Conservation (phyloP, 108 stramenopile species). For the Conticribra weissflogii region DNA sequence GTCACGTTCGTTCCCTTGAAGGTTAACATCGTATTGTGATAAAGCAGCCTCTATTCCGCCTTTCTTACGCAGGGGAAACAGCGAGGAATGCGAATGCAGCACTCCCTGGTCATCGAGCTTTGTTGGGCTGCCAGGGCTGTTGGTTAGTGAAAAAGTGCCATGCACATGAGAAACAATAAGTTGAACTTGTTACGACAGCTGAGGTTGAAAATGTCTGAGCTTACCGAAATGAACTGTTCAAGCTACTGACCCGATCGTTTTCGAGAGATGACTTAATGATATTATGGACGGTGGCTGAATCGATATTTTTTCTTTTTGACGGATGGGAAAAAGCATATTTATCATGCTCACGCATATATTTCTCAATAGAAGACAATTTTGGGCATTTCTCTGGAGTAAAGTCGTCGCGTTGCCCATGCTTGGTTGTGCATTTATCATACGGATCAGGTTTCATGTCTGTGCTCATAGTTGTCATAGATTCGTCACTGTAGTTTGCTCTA, state of each 20-base stretch:
- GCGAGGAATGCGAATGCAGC: conserved; percentile 14
- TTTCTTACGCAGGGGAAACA: conserved; percentile 2
- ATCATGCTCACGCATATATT: conserved; percentile 39
- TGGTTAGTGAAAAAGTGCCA: too few relatives aligned
- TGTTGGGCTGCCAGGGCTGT: conserved; percentile 19
- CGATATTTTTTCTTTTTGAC: conserved; percentile 1
- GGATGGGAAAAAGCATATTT: conserved; percentile 20
- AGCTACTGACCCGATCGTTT: conserved; percentile 12
- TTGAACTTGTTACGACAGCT: too few relatives aligned
- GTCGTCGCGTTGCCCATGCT: conserved; percentile 12
- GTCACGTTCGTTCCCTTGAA: neutral
- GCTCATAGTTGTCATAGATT: conserved; percentile 1
- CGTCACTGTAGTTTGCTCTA: conserved; percentile 1
- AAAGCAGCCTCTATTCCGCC: conserved; percentile 50
- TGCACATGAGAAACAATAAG: too few relatives aligned
- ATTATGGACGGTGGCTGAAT: neutral
- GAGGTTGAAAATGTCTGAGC: too few relatives aligned
- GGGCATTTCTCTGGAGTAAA: neutral
- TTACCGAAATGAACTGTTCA: conserved; percentile 22
- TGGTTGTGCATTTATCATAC: neutral
- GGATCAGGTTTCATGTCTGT: neutral
- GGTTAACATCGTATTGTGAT: conserved; percentile 24
- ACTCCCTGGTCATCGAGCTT: conserved; percentile 1
- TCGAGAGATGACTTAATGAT: neutral
- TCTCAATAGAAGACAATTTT: conserved; percentile 9